These are phyloP conservation scores for Umbilicus rupestris DNA, from an alignment of 164 flowering plant species.

Conservation along the genomic window DNA sequence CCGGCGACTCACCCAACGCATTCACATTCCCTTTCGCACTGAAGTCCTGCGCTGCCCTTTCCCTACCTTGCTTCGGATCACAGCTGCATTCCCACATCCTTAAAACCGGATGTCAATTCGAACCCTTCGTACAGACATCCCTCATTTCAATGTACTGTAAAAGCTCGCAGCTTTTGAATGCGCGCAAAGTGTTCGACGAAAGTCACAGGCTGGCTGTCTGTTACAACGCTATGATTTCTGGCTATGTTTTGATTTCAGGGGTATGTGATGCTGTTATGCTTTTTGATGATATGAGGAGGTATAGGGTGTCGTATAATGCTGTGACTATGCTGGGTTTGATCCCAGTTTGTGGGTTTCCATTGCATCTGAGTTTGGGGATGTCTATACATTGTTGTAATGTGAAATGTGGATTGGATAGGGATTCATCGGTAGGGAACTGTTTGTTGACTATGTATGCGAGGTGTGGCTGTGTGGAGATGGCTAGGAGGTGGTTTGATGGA, in stretches of 20 bases:
- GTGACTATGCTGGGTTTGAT: constrained; percentile 71
- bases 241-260: constrained; percentile 32
- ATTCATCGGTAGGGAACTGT: constrained; percentile 52
- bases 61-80: constrained; percentile 37
- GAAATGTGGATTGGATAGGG: constrained; percentile 40
- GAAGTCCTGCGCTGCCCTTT: constrained; percentile 65
- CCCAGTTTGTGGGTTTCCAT: constrained; percentile 36
- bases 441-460: constrained; percentile 67
- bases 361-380: constrained; percentile 40
- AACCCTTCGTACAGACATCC: constrained; percentile 55
- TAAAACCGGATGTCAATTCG: constrained; percentile 42
- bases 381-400: constrained; percentile 44
- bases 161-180: constrained; percentile 22
- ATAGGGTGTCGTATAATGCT: constrained; percentile 31
- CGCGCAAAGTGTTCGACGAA: constrained; percentile 60
- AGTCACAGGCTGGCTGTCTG: constrained; percentile 35
- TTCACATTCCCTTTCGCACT: constrained; percentile 78
- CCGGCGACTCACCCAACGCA: constrained; percentile 50
- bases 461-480: constrained; percentile 45
- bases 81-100: constrained; percentile 67
- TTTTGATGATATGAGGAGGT: constrained; percentile 44
- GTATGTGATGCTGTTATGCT: constrained; percentile 32
- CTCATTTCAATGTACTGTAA: constrained; percentile 59
- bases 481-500: constrained; percentile 46
- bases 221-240: constrained; percentile 75